Evolutionary conservation across 176 grass and related monocot genomes (phyloP), one percentile per base, ranked within the genome.

Genomic region (Poa pratensis): DNA sequence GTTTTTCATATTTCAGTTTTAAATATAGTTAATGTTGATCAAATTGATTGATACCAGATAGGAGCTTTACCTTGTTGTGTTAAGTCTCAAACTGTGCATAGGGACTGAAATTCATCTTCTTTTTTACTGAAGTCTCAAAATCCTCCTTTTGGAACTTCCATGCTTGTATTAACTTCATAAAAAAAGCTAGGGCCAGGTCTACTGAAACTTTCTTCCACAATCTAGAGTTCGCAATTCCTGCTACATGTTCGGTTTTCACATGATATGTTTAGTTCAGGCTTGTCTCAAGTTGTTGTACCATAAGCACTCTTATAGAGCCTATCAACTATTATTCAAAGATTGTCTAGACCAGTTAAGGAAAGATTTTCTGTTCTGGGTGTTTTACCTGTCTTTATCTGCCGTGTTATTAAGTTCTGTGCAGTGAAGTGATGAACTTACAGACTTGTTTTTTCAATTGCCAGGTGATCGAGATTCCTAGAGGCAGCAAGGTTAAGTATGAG

Each of bases 401-500:
- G 58, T 76, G 15, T 54, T 90, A 37, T 15, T 82, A 64, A 72
- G 85, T 84, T 69, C 9, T 59, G 24, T 62, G 19, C 61, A 71
- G 19, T 49, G 63, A 85, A 71, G 59, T 48, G 16, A 14, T 32
- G 62, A 65, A 65, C 14, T 37, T 74, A 76, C 32, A 5, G 1
- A 80, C 11, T 22, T 68, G 11, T 23, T 79, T 86, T 64, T 74
- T 50, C 16, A 35, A 90, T 45, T 82, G 18, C 46, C 85, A 97
- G 95, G 95, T 97, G 19, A 73, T 97, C 83, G 95, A 97, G 86
- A 97, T 97, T 88, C 81, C 92, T 50, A 98, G 95, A 77, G 95
- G 95, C 45, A 95, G 91, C 85, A 97, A 97, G 85, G 95, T 97
- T 39, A 97, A 98, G 82, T 93, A 98, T 85, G 95, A 98, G 49